Percentiles rank a stretch among this genome's conserved stretches.
Conservation (phyloP, 441 rosid genomes). For the Jatropha podagrica region DNA sequence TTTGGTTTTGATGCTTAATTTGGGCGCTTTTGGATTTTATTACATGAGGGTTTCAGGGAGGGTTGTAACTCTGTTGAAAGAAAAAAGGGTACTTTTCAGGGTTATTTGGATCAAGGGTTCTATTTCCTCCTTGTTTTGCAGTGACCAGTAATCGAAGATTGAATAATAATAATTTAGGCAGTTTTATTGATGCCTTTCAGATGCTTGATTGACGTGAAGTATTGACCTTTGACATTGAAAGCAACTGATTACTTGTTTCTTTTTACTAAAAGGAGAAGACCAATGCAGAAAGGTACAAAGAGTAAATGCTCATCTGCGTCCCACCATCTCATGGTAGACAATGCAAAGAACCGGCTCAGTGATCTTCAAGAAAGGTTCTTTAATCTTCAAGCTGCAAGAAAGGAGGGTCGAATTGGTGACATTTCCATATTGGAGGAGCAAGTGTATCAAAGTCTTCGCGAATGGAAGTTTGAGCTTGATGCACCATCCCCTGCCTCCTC, state of each 20-base stretch:
- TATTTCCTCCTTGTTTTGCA: not conserved
- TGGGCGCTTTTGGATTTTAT: not conserved
- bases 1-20: conserved; percentile 2
- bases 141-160: not conserved
- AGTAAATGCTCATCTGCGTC: conserved; percentile 47
- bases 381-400: conserved; percentile 62
- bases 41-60: not conserved
- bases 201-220: not conserved
- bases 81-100: not conserved
- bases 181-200: not conserved
- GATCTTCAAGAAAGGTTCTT: conserved; percentile 58
- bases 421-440: conserved; percentile 64
- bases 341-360: conserved; percentile 48
- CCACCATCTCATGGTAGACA: conserved; percentile 56
- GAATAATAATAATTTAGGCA: not conserved
- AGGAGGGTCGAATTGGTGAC: conserved; percentile 51
- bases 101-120: not conserved
- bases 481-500: conserved; percentile 65
- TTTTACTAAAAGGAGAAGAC: not conserved
- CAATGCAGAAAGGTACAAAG: conserved; percentile 36
- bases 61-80: not conserved
- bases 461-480: conserved; percentile 71
- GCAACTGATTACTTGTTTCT: not conserved
- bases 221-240: not conserved
- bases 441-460: conserved; percentile 57